Base-by-base conservation (phyloP, 2,329 filamentous ascomycete genomes). In the Paecilomyces fulvus region DNA sequence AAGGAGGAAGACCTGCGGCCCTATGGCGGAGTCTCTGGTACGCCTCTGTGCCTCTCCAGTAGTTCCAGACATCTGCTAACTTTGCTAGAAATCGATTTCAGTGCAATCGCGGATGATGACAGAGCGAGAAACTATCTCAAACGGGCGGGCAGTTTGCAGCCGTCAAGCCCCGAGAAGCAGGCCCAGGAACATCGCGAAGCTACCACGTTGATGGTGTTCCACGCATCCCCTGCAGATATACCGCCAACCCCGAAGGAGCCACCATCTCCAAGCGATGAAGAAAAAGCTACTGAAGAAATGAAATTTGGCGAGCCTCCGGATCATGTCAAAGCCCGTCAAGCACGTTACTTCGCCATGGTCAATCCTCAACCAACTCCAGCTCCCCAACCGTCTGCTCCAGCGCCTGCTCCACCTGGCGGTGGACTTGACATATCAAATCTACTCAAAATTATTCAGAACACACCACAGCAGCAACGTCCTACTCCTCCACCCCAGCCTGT, bases 241-340 rank as follows among this genome's bases (percentile, higher is more conserved):
- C 77, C 77, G 5, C 60, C 70, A 4, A 73, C 76, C 3, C 76
- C 77, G 6, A 78, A 77, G 58, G 77, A 80, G 54, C 76, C 77
- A 12, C 71, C 74, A 25, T 63, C 69, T 20, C 63, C 68, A 11
- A 67, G 67, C 37, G 66, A 67, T 4, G 72, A 75, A 30, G 75
- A 77, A 54, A 49, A 60, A 3, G 65, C 63, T 14, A 52, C 65
- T 1, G 73, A 73, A 14, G 65, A 69, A 50, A 62, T 71, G 51
- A 58, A 66, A 9, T 79, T 79, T 60, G 77, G 77, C 37, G 70
- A 77, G 52, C 63, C 75, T 25, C 67, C 67, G 3, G 75, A 77
- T 37, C 59, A 69, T 53, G 65, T 74, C 49, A 74, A 73, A 67
- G 74, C 76, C 53, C 73, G 76, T 28, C 73, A 77, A 59, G 68